Conservation (phyloP, 768 basidiomycete genomes). For the Boletus rufocinnamomeus region DNA sequence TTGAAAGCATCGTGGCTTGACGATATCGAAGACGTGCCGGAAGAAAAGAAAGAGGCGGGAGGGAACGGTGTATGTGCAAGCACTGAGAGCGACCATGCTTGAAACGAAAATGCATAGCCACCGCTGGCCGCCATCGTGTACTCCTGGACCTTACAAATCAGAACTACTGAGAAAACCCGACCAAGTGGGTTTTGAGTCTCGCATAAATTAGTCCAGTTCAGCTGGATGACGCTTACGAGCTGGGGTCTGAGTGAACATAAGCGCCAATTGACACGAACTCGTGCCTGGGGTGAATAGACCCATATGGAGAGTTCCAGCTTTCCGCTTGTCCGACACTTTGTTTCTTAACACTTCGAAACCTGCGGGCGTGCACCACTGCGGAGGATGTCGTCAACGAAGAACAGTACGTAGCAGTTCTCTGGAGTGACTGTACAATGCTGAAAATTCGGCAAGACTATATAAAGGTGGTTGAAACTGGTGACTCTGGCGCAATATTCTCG, state of each 20-base stretch:
- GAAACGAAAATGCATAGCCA: slow-evolving; percentile 18
- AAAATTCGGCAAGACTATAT: not conserved
- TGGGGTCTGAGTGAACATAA: not conserved
- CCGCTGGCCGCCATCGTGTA: no score
- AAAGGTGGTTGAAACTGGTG: not conserved
- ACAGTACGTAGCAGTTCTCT: not conserved
- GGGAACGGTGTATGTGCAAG: not conserved
- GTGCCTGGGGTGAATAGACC: not conserved
- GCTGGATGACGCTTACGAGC: not conserved
- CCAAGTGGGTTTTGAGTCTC: not conserved
- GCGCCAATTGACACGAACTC: not conserved
- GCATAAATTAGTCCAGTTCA: not conserved
- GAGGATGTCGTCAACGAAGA: not conserved
- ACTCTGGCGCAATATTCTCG: not conserved
- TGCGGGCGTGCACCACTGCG: not conserved
- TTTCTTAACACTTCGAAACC: not conserved
- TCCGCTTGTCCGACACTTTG: not conserved
- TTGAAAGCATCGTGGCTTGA: slow-evolving; percentile 67
- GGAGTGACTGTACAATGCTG: not conserved
- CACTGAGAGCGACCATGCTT: not conserved
- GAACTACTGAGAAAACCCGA: slow-evolving; percentile 16
- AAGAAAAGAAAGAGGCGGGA: not conserved
- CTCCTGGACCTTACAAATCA: not conserved
- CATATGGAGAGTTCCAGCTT: not conserved
- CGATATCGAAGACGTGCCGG: not conserved